These are phyloP conservation scores for Gaertneriomyces semiglobifer DNA, from an alignment of 192 early-diverging fungal genomes.

Conservation along the genomic window DNA sequence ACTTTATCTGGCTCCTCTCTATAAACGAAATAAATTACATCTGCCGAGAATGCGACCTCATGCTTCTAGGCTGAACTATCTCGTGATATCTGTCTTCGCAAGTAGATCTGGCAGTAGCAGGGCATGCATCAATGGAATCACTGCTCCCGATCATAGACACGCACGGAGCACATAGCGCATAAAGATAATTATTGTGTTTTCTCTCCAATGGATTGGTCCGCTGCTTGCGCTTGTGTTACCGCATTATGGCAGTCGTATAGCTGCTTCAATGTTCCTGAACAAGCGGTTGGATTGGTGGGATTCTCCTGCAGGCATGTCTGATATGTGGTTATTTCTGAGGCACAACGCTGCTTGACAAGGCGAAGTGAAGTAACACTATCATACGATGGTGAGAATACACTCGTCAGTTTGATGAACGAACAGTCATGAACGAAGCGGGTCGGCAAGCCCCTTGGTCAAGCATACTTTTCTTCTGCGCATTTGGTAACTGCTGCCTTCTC, in stretches of 20 bases:
- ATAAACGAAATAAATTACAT: too few species aligned
- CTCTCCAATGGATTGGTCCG: too few species aligned
- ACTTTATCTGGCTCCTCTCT: too few species aligned
- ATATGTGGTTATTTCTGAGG: slow-evolving; percentile 14
- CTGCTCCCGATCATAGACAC: too few species aligned
- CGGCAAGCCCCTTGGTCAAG: not conserved
- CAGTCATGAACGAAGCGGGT: not conserved
- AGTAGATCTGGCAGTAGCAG: too few species aligned
- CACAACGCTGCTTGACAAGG: slow-evolving; percentile 22
- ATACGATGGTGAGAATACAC: not conserved
- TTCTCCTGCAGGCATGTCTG: slow-evolving; percentile 21
- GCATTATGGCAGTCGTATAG: slow-evolving; percentile 30
- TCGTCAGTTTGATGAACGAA: not conserved
- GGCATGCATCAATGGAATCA: too few species aligned
- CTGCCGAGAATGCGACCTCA: too few species aligned
- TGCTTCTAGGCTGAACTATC: too few species aligned
- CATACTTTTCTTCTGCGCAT: slow-evolving; percentile 35
- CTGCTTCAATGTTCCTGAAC: slow-evolving; percentile 17
- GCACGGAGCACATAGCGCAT: too few species aligned
- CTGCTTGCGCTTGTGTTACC: not conserved
- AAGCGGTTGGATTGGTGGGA: slow-evolving; percentile 10
- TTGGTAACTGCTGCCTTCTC: slow-evolving; percentile 30
- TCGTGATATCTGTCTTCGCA: too few species aligned
- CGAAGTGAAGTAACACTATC: slow-evolving; percentile 17
- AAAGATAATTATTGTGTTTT: too few species aligned